Base-by-base conservation (phyloP, 2,329 filamentous ascomycete genomes). In the Aureobasidium sp. region DNA sequence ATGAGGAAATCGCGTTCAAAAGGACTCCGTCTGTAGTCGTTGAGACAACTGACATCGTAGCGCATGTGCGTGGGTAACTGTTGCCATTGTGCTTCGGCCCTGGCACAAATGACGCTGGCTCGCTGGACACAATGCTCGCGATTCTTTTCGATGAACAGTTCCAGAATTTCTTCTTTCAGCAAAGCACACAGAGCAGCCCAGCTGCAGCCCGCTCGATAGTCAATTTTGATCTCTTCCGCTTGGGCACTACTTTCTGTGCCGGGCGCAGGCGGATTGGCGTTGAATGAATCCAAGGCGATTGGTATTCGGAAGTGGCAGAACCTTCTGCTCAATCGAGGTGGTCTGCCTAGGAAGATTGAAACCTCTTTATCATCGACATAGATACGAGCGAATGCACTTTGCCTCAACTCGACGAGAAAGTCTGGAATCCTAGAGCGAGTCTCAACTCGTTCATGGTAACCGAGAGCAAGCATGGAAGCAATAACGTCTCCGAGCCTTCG, bases 281-380 rank as follows among this genome's bases (percentile, higher is more conserved):
- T 35, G 3, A 39, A 39, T 1, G 47, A 39, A 10, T 40, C 47
- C 6, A 40, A 8, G 2, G 48, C 34, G 2, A 39, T 38, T 45
- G 53, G 48, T 17, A 57, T 35, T 14, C 40, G 50, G 30, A 74
- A 65, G 3, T 63, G 63, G 58, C 73, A 74, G 54, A 69, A 75
- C 34, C 68, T 66, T 32, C 68, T 64, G n/a, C 67, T 67, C 34
- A 77, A 70, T 2, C 74, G 66, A 3, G 74, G 73, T 3, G 75
- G 75, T 2, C 75, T 67, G 3, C 75, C 75, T n/a, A 77, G 68
- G 49, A 78, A 78, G 1, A 75, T 71, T 1, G 74, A 70, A 6
- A 76, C 61, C 35, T 69, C 71, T 53, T 76, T 77, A 53, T 77
- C 75, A 4, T 68, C 69, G 6, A 70, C 70, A 51, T 74, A 77